Base-by-base conservation (phyloP, 2,329 filamentous ascomycete genomes). In the Curvularia sp. region DNA sequence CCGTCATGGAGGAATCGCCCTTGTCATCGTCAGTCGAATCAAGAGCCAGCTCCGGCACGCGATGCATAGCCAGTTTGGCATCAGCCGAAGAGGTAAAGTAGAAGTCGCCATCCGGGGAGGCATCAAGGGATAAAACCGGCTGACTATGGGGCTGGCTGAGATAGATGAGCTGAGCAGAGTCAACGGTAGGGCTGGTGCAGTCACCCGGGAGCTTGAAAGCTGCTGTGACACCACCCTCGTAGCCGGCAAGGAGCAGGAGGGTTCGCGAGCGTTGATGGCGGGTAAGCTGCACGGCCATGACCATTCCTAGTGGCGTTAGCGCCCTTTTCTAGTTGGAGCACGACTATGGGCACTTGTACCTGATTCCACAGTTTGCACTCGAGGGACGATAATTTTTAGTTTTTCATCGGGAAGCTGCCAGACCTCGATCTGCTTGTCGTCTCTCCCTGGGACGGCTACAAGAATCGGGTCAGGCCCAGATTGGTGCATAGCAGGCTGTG, bases 31-130 rank as follows among this genome's bases (percentile, higher is more conserved):
- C 22, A 28, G 10, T 28, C 2, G 13, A 10, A 9, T 41, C 15
- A 15, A 26, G 33, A n/a, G 62, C 35, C 24, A 67, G 22, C 1
- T 72, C 62, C 8, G 85, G 84, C 26, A 96, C 81, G 0, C 88
- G 86, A 72, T 97, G 92, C 69, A 90, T 92, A 24, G 87, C 88
- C 51, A 98, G 81, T 20, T 90, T 76, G 1, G 91, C 87, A 77
- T 98, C 94, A 5, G 93, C 93, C 8, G 89, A 87, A 0, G 92
- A 95, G 0, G 93, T 93, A 63, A 93, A 81, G 71, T 93, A 96
- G 62, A 88, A 12, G 81, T 81, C 78, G 77, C 59, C 60, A 35
- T 71, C 66, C 2, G 75, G 72, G 3, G 74, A 71, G 13, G 75
- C 59, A 55, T 76, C 77, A 15, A 83, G 65, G 0, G 93, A 96